A percentile compares a stretch with the other conserved stretches of the same genome.
phyloP scores from a whole-genome alignment of 2,329 filamentous ascomycete species.

The Aquanectria penicillioides region DNA sequence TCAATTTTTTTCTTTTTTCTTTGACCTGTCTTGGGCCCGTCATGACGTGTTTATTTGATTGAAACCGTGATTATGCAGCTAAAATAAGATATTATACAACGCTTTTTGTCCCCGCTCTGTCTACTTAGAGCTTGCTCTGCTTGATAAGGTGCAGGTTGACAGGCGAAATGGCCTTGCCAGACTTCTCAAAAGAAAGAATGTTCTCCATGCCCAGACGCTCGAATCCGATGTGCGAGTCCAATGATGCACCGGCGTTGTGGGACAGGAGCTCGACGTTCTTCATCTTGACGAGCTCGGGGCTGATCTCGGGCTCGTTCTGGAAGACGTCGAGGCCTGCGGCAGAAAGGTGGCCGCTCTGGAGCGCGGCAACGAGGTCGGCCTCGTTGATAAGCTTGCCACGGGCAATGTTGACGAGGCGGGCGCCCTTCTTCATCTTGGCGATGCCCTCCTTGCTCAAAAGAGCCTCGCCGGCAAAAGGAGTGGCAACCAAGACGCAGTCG shows the following conservation, averaged over 20 bases:
- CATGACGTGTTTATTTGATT: not conserved
- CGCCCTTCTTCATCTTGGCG: conserved; percentile 75
- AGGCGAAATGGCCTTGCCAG: conserved; percentile 38
- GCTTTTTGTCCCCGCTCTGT: not conserved
- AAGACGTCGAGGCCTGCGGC: conserved; percentile 76
- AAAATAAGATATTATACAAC: conserved; percentile 3
- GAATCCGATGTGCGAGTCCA: conserved; percentile 40
- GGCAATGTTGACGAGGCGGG: conserved; percentile 77
- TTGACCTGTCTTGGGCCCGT: not conserved
- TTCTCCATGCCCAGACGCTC: conserved; percentile 41
- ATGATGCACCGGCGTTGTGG: conserved; percentile 38
- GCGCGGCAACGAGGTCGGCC: conserved; percentile 72
- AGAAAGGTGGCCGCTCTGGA: conserved; percentile 69
- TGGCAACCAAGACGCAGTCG: conserved; percentile 39
- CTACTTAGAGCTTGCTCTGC: conserved; percentile 33
- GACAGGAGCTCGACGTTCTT: conserved; percentile 41
- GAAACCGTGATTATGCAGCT: not conserved
- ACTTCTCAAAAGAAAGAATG: conserved; percentile 33
- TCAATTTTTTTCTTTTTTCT: not conserved
- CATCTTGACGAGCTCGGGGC: conserved; percentile 38
- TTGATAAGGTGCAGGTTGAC: conserved; percentile 41
- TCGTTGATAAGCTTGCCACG: conserved; percentile 79
- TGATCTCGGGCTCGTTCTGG: conserved; percentile 70
- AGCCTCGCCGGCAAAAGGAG: conserved; percentile 36
- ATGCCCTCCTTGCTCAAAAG: conserved; percentile 63